Conservation (phyloP, 306 rosid genomes). For the Bauhinia variegata region DNA sequence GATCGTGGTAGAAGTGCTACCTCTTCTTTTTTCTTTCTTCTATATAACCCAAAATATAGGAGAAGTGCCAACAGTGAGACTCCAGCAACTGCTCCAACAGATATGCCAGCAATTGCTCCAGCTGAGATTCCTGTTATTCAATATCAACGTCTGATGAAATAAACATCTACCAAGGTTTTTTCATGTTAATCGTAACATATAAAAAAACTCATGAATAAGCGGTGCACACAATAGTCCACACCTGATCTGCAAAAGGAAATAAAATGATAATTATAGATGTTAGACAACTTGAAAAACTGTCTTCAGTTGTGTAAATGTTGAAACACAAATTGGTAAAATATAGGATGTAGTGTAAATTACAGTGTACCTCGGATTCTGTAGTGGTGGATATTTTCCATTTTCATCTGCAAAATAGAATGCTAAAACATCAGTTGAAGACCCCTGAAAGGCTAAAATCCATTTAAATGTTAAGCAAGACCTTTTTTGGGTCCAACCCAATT, state of each 20-base stretch:
- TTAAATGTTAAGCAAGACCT: too few relatives aligned
- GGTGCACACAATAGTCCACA: constrained; percentile 37
- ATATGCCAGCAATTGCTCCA: constrained; percentile 57
- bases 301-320: constrained; percentile 7
- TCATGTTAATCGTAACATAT: constrained; percentile 1
- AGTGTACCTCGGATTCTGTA: constrained; percentile 49
- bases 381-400: constrained; percentile 61
- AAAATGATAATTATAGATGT: constrained; percentile 27
- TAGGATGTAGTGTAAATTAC: constrained; percentile 13
- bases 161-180: constrained; percentile 22
- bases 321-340: constrained; percentile 6
- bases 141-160: constrained; percentile 39
- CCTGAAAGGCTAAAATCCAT: not conserved
- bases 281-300: constrained; percentile 27
- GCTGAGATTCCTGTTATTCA: constrained; percentile 58
- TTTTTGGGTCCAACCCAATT: too few relatives aligned
- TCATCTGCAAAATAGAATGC: constrained; percentile 58
- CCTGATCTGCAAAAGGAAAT: constrained; percentile 70
- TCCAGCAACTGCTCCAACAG: constrained; percentile 55
- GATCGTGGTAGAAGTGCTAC: constrained; percentile 42
- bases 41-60: constrained; percentile 41
- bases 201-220: constrained; percentile 21
- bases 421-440: constrained; percentile 25
- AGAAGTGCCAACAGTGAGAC: constrained; percentile 41
- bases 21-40: constrained; percentile 50